Conservation (phyloP, 371 early-diverging fungal genomes). For the Lichtheimia corymbifera region DNA sequence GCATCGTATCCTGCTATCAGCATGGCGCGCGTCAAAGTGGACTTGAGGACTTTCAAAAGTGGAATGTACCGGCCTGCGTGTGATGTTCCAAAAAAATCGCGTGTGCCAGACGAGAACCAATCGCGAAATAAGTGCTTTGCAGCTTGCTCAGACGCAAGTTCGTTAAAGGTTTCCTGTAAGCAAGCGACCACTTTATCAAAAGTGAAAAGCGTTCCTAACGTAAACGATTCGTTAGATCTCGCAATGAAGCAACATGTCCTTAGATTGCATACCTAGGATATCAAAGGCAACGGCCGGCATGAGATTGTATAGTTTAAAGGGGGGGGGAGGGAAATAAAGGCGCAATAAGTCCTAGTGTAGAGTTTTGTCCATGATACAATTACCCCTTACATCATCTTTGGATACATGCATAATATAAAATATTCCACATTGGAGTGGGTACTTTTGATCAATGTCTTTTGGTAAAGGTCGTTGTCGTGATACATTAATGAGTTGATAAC, state of each 20-base stretch:
- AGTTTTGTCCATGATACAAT: not conserved
- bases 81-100: conserved; percentile 39
- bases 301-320: not conserved
- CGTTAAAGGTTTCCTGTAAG: conserved; percentile 10
- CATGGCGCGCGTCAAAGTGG: conserved; percentile 23
- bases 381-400: too few relatives aligned
- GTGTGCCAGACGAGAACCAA: conserved; percentile 29
- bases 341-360: not conserved
- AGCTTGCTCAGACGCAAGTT: not conserved
- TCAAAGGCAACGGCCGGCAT: conserved; percentile 50
- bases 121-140: conserved; percentile 18
- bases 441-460: too few relatives aligned
- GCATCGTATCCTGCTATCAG: conserved; percentile 8
- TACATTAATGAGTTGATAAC: too few relatives aligned
- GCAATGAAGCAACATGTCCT: not conserved
- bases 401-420: too few relatives aligned
- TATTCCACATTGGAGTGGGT: too few relatives aligned
- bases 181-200: conserved; percentile 29
- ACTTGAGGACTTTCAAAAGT: conserved; percentile 19
- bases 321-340: not conserved
- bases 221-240: not conserved
- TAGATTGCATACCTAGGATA: conserved; percentile 29
- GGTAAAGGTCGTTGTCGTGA: too few relatives aligned
- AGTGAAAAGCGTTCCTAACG: conserved; percentile 26
- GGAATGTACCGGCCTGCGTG: conserved; percentile 35